These are phyloP conservation scores for Penicillium malachiteum DNA, from an alignment of 495 filamentous ascomycete genomes.

Conservation along the genomic window DNA sequence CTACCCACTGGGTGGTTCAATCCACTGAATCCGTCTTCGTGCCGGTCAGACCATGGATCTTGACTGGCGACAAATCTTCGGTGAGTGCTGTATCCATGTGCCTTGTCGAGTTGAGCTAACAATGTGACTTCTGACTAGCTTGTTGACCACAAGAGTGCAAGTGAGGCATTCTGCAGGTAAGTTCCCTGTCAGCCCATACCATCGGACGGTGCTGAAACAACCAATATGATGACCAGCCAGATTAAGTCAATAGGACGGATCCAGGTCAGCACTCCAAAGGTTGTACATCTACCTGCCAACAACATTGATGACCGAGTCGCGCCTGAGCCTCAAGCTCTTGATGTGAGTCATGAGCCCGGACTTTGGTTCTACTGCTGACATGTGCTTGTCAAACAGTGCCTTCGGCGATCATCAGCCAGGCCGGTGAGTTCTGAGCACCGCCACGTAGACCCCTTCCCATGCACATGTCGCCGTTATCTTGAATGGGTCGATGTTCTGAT, in stretches of 20 bases:
- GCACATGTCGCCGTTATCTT: neutral
- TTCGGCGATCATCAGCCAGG: neutral
- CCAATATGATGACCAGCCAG: constrained; percentile 1
- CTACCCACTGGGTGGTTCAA: neutral
- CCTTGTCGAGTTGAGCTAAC: neutral
- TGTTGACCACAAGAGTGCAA: neutral
- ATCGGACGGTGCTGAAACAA: neutral
- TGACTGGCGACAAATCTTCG: neutral
- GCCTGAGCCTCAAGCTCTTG: neutral
- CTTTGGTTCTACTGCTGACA: neutral
- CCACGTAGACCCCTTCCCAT: neutral
- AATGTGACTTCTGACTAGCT: constrained; percentile 1
- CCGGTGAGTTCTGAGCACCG: neutral
- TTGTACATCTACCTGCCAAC: neutral
- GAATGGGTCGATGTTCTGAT: neutral
- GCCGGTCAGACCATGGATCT: neutral
- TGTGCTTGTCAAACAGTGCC: neutral
- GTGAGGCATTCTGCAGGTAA: neutral
- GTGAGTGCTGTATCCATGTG: neutral
- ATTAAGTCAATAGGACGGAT: neutral
- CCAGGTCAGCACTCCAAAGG: constrained; percentile 1
- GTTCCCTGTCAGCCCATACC: neutral
- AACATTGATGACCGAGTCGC: neutral
- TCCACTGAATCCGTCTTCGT: neutral
- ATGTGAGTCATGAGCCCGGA: neutral